Evolutionary conservation across 768 basidiomycete species (phyloP).

Genomic region (Lactifluus echinatus): DNA sequence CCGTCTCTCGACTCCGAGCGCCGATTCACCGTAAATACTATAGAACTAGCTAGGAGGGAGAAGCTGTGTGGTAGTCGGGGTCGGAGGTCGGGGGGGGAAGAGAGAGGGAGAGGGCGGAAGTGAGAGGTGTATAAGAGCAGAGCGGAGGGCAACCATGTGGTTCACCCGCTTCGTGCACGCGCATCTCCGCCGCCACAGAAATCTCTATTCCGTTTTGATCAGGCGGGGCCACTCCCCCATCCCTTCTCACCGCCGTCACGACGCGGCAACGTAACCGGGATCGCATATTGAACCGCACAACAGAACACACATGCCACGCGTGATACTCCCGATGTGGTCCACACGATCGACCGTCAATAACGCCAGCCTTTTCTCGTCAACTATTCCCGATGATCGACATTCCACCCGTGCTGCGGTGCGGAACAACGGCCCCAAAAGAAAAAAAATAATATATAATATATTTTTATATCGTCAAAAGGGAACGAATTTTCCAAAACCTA

Average conservation of each 20-base stretch:
- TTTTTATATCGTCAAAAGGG: no score
- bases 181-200: background rate
- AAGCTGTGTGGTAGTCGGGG: no score
- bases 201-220: background rate
- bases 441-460: no score
- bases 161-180: background rate
- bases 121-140: conserved; percentile 18
- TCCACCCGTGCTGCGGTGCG: no score
- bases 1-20: background rate
- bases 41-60: no score
- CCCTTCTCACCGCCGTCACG: background rate
- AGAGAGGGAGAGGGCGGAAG: conserved; percentile 23
- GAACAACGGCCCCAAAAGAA: no score
- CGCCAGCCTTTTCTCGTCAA: background rate
- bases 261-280: background rate
- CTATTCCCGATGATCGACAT: background rate
- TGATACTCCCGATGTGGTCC: background rate
- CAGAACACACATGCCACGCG: background rate
- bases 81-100: no score
- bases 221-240: background rate
- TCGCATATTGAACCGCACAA: conserved; percentile 8
- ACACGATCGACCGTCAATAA: conserved; percentile 7
- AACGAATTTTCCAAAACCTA: no score
- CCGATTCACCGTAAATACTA: no score
- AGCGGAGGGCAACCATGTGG: conserved; percentile 20